Evolutionary conservation across 441 rosid genomes (phyloP), one percentile per base, ranked within the genome.

Genomic region (Populus trichocarpa): DNA sequence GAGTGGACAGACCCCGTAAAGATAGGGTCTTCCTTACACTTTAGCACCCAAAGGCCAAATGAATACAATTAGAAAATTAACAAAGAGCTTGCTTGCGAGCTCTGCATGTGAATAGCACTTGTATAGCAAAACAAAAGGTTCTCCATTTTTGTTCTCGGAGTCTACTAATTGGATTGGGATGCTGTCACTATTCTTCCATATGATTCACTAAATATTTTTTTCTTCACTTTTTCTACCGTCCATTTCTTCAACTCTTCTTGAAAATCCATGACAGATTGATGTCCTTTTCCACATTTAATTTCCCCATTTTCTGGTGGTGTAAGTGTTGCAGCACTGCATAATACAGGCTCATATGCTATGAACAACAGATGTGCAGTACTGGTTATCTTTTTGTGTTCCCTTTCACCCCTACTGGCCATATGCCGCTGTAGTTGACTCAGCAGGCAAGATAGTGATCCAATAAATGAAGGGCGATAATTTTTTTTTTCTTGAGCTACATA

Each of bases 71-170:
- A 66, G 73, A 63, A 76, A 40, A 36, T 61, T 74, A 76, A 81
- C 81, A 82, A 76, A 81, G 53, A 28, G 59, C 80, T 69, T 68
- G 25, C 10, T 4, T 20, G 32, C 32, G 32, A 30, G 32, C 32
- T 30, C 32, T 77, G 75, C 89, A 73, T 79, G 87, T 75, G 84
- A 82, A 79, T 36, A 22, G 67, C 82, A 73, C 70, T 64, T 26
- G 23, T 61, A 64, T 74, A 23, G 32, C 8, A 13, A 7, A 4
- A 13, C 33, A 66, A 66, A 50, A 53, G n/a, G 61, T 16, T 50
- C 8, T 18, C 59, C 70, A 8, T 66, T 25, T 69, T 59, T 42
- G 11, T 16, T 59, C 65, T 50, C 14, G 8, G 3, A 2, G n/a
- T 8, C 69, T 32, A 18, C 33, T 33, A 42, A 22, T 32, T 33